Percentiles rank a stretch among this genome's conserved stretches.
phyloP scores from a whole-genome alignment of 2,329 filamentous ascomycete species.

The Pyricularia sp. region DNA sequence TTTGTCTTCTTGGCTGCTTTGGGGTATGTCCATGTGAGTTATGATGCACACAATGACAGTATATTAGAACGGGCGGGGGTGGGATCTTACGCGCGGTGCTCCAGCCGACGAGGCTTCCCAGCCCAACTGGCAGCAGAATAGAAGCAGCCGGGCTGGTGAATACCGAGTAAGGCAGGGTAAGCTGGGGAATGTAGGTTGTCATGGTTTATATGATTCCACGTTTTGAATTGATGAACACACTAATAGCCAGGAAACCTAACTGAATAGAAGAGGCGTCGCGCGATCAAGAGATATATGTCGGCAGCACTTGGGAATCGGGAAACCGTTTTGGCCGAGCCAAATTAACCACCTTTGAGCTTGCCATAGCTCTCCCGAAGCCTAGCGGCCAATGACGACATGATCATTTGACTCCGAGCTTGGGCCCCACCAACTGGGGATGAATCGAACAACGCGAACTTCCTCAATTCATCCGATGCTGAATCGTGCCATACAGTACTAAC shows the following conservation, averaged over 20 bases:
- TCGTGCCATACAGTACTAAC: too few species aligned
- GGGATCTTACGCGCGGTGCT: conserved; percentile 49
- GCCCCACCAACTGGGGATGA: not conserved
- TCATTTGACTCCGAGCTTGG: not conserved
- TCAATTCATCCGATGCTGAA: not conserved
- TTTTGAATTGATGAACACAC: not conserved
- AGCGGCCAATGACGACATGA: not conserved
- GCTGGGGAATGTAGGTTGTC: conserved; percentile 70
- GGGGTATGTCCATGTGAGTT: conserved; percentile 4
- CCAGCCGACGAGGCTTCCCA: conserved; percentile 68
- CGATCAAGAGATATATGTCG: not conserved
- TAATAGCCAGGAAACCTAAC: not conserved
- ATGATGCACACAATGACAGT: not conserved
- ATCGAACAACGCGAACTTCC: not conserved
- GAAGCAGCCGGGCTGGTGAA: conserved; percentile 66
- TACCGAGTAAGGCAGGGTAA: conserved; percentile 63
- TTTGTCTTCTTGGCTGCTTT: conserved; percentile 44
- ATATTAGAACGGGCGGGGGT: not conserved
- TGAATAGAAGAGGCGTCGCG: not conserved
- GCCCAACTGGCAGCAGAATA: conserved; percentile 63
- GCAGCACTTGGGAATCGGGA: not conserved
- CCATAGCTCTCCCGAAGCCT: not conserved
- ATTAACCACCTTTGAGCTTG: not conserved
- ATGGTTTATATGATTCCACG: conserved; percentile 35
- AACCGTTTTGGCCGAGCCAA: not conserved